phyloP scores from a whole-genome alignment of 2,329 filamentous ascomycete species.

The Trichophyton verrucosum region DNA sequence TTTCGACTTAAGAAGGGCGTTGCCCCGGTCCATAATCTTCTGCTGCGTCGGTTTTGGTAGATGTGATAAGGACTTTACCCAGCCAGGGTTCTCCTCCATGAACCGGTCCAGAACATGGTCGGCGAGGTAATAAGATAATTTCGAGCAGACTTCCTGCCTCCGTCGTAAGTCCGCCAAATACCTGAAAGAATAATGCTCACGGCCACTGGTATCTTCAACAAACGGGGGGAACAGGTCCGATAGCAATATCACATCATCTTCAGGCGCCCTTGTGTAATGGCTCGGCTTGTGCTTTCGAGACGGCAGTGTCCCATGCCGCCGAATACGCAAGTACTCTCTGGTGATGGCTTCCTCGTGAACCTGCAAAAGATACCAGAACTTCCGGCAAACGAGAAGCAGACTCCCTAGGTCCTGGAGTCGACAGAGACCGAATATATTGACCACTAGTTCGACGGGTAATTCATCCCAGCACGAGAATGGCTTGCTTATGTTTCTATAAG shows the following conservation, averaged over 20 bases:
- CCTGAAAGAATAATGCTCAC: conserved; percentile 29
- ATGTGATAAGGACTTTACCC: conserved; percentile 23
- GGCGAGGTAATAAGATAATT: conserved; percentile 30
- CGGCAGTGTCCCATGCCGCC: conserved; percentile 32
- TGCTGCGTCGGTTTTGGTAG: conserved; percentile 24
- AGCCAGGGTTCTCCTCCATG: conserved; percentile 20
- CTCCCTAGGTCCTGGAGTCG: conserved; percentile 26
- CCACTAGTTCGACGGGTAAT: conserved; percentile 31
- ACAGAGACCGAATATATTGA: conserved; percentile 31
- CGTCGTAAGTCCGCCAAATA: conserved; percentile 28
- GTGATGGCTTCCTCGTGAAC: conserved; percentile 30
- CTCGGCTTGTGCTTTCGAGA: conserved; percentile 26
- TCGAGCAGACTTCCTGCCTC: conserved; percentile 29
- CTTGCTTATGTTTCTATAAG: background rate
- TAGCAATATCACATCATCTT: conserved; percentile 33
- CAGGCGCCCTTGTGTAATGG: conserved; percentile 29
- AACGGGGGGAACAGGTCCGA: conserved; percentile 33
- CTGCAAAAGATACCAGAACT: conserved; percentile 26
- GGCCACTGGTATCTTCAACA: conserved; percentile 22
- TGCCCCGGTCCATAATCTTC: conserved; percentile 24
- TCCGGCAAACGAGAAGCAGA: conserved; percentile 29
- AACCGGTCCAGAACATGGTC: conserved; percentile 32
- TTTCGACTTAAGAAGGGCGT: conserved; percentile 26
- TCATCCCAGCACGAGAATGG: conserved; percentile 25
- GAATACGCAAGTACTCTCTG: conserved; percentile 31